Evolutionary conservation across 2,329 filamentous ascomycete genomes (phyloP).

Genomic region (Monosporascus sp.): DNA sequence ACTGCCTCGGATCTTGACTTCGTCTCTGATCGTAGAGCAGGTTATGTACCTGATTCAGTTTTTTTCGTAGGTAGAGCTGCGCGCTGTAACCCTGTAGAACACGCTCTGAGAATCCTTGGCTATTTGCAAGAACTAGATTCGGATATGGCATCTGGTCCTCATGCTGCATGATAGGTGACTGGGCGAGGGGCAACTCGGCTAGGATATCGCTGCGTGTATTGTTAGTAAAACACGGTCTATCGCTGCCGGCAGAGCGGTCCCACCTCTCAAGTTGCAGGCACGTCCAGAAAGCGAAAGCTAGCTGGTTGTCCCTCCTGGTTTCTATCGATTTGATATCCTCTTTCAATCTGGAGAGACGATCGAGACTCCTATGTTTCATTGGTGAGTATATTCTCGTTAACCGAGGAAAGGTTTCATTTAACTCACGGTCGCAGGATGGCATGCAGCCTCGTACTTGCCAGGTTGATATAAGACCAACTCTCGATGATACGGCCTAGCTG

Average conservation of each 20-base stretch:
- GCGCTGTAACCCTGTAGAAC: constrained; percentile 56
- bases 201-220: constrained; percentile 68
- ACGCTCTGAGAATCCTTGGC: constrained; percentile 37
- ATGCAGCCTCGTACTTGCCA: constrained; percentile 54
- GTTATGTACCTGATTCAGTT: constrained; percentile 58
- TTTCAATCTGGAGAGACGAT: constrained; percentile 40
- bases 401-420: neutral
- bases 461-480: constrained; percentile 62
- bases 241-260: constrained; percentile 5
- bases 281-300: constrained; percentile 83
- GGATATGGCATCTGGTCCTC: constrained; percentile 64
- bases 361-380: constrained; percentile 36
- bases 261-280: constrained; percentile 88
- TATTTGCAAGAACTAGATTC: constrained; percentile 41
- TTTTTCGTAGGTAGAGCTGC: constrained; percentile 59
- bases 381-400: constrained; percentile 3
- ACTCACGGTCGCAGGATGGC: constrained; percentile 71
- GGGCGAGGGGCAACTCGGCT: constrained; percentile 68
- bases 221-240: constrained; percentile 10
- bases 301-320: constrained; percentile 53
- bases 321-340: constrained; percentile 26
- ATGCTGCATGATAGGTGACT: constrained; percentile 55
- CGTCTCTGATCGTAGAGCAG: constrained; percentile 44
- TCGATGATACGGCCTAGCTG: constrained; percentile 83
- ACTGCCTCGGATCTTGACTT: constrained; percentile 19